Conservation (phyloP, 129 eudicot genomes). For the Artemisia argyi region DNA sequence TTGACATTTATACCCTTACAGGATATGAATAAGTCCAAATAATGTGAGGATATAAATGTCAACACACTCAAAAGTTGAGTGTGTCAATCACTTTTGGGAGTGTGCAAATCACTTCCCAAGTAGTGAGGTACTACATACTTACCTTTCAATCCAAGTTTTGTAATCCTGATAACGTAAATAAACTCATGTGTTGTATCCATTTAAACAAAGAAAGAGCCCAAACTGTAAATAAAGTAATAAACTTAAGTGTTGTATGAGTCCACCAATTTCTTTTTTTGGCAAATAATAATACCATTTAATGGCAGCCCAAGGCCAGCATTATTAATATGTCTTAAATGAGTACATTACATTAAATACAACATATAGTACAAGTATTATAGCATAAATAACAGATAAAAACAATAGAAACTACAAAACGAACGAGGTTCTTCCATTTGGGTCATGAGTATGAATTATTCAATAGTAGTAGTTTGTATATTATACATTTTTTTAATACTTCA, state of each 20-base stretch:
- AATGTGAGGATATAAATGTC: too few relatives aligned
- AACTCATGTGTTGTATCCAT: not conserved
- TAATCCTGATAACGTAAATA: not conserved
- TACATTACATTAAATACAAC: not conserved
- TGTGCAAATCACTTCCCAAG: too few relatives aligned
- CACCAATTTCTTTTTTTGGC: not conserved
- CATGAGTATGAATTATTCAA: not conserved
- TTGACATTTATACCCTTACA: too few relatives aligned
- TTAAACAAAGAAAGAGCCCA: not conserved
- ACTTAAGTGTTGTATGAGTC: constrained; percentile 5
- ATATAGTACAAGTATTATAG: not conserved
- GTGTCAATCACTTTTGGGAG: too few relatives aligned
- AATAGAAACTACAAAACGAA: constrained; percentile 16
- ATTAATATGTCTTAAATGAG: not conserved
- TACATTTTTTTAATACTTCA: not conserved
- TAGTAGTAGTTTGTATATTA: not conserved
- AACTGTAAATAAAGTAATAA: not conserved
- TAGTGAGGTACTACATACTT: too few relatives aligned
- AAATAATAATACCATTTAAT: constrained; percentile 7
- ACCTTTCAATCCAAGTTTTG: too few relatives aligned
- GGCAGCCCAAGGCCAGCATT: constrained; percentile 11
- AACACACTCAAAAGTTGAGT: too few relatives aligned
- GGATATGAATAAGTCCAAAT: too few relatives aligned
- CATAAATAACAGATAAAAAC: constrained; percentile 7
- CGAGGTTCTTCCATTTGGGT: constrained; percentile 25